Evolutionary conservation across 495 filamentous ascomycete genomes (phyloP), one percentile per base, ranked within the genome.

Genomic region (Lasiosphaeria miniovina): DNA sequence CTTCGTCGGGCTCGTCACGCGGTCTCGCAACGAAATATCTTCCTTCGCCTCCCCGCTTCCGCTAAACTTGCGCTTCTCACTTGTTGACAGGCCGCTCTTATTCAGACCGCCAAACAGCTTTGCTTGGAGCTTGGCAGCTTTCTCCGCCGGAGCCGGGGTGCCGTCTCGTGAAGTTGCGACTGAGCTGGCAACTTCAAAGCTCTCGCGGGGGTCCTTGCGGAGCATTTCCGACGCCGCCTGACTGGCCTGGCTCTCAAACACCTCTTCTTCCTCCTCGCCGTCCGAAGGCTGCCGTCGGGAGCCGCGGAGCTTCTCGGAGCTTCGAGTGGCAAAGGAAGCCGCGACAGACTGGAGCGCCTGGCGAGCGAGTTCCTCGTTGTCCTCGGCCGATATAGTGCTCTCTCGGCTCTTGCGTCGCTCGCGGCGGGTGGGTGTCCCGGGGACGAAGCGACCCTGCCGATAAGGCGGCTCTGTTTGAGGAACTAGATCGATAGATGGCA

Each of bases 331-430:
- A 59, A 74, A 72, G 7, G 75, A 72, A 17, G 75, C 74, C 8
- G 81, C 82, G 5, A 86, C 71, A 1, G 84, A 83, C 60, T 86
- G 80, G 40, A 85, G 74, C 7, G 78, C 82, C 36, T 82, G 72
- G 3, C 77, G 76, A 11, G 77, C 79, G 51, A 85, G 82, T 15
- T 84, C 82, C 49, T 89, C 88, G 31, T 83, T 82, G 57, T 93
- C 90, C 4, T 89, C 87, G 15, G 85, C 90, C 0, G 92, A 96
- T 52, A 96, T 93, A 6, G 92, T 96, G 75, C 89, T 94, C 64
- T 96, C 91, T 50, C 89, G 82, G 66, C 90, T 90, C 65, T 87
- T 83, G 53, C 80, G 82, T 50, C 66, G 54, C 61, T 72, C 62
- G 8, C 62, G 63, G 58, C 61, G 49, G 6, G 64, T 31, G 40